Evolutionary conservation across 1,284 basidiomycete species (phyloP).

Genomic region (Pyrrhoderma lamaoense): DNA sequence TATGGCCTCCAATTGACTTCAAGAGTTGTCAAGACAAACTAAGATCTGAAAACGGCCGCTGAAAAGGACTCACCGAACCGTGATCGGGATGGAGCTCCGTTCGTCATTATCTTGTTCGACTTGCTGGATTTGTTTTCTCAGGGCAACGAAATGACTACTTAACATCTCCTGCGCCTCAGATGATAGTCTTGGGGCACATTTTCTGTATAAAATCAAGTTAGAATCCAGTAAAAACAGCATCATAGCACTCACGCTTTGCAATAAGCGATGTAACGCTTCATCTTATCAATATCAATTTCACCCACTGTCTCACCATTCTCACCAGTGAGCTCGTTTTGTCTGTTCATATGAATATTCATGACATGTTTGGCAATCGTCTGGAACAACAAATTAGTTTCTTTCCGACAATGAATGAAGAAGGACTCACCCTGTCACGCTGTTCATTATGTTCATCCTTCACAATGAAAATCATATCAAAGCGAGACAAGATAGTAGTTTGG

Average conservation of each 20-base stretch:
- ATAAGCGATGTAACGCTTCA: constrained; percentile 97
- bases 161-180: constrained; percentile 94
- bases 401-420: constrained; percentile 2
- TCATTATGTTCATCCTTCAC: constrained; percentile 99
- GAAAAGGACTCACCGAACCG: constrained; percentile 64
- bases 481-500: constrained; percentile 96
- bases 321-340: constrained; percentile 56
- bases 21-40: constrained; percentile 14
- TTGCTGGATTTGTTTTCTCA: constrained; percentile 93
- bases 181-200: constrained; percentile 93
- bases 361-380: constrained; percentile 97
- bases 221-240: background rate
- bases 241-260: constrained; percentile 74
- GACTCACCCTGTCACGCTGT: constrained; percentile 73
- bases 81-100: constrained; percentile 96
- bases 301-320: constrained; percentile 64
- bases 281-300: constrained; percentile 97
- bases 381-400: constrained; percentile 5
- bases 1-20: constrained; percentile 95
- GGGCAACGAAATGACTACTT: constrained; percentile 91
- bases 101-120: constrained; percentile 98
- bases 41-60: constrained; percentile 1
- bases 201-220: constrained; percentile 40
- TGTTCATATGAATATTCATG: constrained; percentile 99
- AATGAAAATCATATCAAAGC: constrained; percentile 99